Percentiles rank a stretch among this genome's conserved stretches.
Evolutionary conservation across 2,329 filamentous ascomycete genomes (phyloP).

Genomic region (Beauveria scarabaeidicola): DNA sequence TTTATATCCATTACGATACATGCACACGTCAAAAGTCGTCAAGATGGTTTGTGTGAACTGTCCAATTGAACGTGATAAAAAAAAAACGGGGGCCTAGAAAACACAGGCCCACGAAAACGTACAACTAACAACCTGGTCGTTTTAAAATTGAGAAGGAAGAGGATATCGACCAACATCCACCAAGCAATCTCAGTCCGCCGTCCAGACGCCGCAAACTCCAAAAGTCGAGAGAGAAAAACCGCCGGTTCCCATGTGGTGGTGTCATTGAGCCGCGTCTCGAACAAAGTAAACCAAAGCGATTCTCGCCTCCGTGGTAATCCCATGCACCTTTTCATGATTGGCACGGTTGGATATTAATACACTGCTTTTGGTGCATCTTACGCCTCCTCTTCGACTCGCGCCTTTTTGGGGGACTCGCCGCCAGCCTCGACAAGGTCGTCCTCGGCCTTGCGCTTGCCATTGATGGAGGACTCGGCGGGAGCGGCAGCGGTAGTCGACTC

Average conservation of each 20-base stretch:
- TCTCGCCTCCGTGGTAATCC: not conserved
- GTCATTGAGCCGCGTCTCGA: not conserved
- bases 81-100: not conserved
- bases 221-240: not conserved
- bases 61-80: not conserved
- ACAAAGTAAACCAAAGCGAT: not conserved
- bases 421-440: conserved; percentile 16
- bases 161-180: not conserved
- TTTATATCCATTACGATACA: not conserved
- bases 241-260: not conserved
- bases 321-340: not conserved
- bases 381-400: conserved; percentile 41
- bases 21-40: not conserved
- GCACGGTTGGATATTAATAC: not conserved
- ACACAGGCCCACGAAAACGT: not conserved
- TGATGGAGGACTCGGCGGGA: conserved; percentile 18
- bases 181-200: not conserved
- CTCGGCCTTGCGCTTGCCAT: conserved; percentile 20
- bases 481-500: conserved; percentile 11
- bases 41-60: not conserved
- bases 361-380: not conserved
- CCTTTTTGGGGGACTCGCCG: conserved; percentile 32
- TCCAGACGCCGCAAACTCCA: conserved; percentile 11
- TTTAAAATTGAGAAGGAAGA: not conserved
- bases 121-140: not conserved